phyloP scores from a whole-genome alignment of 2,329 filamentous ascomycete genomes.

The Xylariomycetidae sp. region DNA sequence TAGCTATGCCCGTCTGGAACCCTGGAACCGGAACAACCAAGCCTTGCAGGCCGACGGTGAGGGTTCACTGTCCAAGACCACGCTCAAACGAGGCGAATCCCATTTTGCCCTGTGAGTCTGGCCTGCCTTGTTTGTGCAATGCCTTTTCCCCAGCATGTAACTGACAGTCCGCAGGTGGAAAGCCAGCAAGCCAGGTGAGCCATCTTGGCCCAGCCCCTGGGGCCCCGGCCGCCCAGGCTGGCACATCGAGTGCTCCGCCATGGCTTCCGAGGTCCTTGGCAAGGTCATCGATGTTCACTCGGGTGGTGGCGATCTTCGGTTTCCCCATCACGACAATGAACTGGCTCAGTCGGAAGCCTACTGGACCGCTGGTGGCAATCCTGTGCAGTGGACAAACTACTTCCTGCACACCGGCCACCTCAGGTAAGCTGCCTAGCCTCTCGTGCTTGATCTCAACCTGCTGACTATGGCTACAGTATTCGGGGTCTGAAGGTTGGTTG shows the following conservation, averaged over 20 bases:
- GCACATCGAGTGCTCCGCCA: slow-evolving; percentile 11
- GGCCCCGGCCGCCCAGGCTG: slow-evolving; percentile 8
- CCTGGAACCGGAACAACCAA: slow-evolving; percentile 8
- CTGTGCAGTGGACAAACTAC: slow-evolving; percentile 8
- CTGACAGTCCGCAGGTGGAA: no score
- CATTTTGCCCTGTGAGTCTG: slow-evolving; percentile 10
- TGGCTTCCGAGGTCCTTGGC: slow-evolving; percentile 9
- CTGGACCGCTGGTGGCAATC: slow-evolving; percentile 4
- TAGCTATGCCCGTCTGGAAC: slow-evolving; percentile 6
- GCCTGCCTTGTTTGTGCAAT: no score
- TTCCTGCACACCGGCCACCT: slow-evolving; percentile 11
- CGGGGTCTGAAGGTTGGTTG: slow-evolving; percentile 10
- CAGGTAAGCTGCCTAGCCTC: no score
- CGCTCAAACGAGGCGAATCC: slow-evolving; percentile 6
- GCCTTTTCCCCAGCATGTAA: no score
- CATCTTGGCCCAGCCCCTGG: slow-evolving; percentile 9
- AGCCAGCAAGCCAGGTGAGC: slow-evolving; percentile 9
- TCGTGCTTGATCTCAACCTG: slow-evolving; percentile 1
- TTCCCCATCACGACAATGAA: slow-evolving; percentile 11
- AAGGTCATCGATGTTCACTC: slow-evolving; percentile 10
- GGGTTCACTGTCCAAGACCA: slow-evolving; percentile 8
- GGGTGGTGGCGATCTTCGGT: slow-evolving; percentile 8
- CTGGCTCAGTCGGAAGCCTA: slow-evolving; percentile 10
- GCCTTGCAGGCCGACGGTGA: slow-evolving; percentile 9
- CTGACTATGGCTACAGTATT: slow-evolving; percentile 6